These are phyloP conservation scores for Chaetomium olivaceum DNA, from an alignment of 2,329 filamentous ascomycete genomes.

Conservation along the genomic window DNA sequence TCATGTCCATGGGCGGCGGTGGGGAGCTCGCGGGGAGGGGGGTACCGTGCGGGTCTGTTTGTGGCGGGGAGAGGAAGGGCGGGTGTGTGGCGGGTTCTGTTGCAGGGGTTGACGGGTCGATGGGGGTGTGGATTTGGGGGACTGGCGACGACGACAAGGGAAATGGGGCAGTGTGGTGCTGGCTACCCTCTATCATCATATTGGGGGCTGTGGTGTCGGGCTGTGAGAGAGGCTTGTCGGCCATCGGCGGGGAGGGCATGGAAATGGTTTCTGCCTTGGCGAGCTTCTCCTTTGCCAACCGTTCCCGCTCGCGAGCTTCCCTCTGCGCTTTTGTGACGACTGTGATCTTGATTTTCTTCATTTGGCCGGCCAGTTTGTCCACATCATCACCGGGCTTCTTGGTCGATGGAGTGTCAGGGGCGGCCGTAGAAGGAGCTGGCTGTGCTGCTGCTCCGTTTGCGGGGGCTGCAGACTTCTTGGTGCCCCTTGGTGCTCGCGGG, in stretches of 20 bases:
- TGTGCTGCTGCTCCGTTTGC: conserved; percentile 23
- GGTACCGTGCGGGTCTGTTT: conserved; percentile 9
- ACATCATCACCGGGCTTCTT: conserved; percentile 44
- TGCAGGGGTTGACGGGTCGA: conserved; percentile 7
- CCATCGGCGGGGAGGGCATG: conserved; percentile 19
- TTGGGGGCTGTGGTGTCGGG: not conserved
- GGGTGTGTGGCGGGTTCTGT: not conserved
- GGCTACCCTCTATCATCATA: not conserved
- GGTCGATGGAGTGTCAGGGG: conserved; percentile 16
- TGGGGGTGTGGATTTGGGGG: conserved; percentile 4
- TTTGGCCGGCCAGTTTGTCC: conserved; percentile 56
- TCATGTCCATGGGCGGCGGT: conserved; percentile 5
- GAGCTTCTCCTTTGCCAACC: conserved; percentile 26
- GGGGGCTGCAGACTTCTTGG: conserved; percentile 41
- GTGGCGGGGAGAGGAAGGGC: conserved; percentile 4
- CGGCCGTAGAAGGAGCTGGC: conserved; percentile 16
- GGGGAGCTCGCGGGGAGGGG: conserved; percentile 20
- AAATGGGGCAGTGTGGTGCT: conserved; percentile 11
- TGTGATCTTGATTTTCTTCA: conserved; percentile 66
- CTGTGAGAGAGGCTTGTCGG: conserved; percentile 10
- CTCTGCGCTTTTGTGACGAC: conserved; percentile 60
- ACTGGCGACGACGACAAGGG: conserved; percentile 3
- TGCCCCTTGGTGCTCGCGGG: conserved; percentile 36
- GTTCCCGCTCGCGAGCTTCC: conserved; percentile 49
- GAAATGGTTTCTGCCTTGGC: conserved; percentile 23